A percentile compares a stretch with the other conserved stretches of the same genome.
Evolutionary conservation across 2,329 filamentous ascomycete species (phyloP).

Genomic region (Pezizomycotina sp.): DNA sequence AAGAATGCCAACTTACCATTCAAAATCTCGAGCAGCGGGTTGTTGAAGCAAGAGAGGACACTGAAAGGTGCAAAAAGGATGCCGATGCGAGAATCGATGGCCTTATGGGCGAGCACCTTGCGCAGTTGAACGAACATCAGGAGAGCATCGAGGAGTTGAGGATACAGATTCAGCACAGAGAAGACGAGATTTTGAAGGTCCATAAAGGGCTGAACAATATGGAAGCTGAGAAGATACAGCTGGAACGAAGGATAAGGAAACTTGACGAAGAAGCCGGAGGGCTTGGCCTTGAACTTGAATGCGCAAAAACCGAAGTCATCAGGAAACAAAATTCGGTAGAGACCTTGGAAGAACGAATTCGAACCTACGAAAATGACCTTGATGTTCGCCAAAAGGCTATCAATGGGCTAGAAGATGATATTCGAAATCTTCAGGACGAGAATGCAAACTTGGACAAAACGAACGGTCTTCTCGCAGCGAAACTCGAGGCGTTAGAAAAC

Average conservation of each 20-base stretch:
- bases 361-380: conserved; percentile 7
- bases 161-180: conserved; percentile 3
- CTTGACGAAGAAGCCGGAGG: conserved; percentile 5
- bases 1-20: conserved; percentile 28
- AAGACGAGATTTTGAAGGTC: conserved; percentile 4
- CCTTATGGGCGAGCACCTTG: conserved; percentile 25
- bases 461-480: too few species aligned
- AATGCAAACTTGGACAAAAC: conserved; percentile 23
- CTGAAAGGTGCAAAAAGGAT: conserved; percentile 26
- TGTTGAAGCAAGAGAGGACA: conserved; percentile 28
- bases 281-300: conserved; percentile 18
- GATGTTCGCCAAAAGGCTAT: conserved; percentile 24
- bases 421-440: conserved; percentile 20
- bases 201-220: too few species aligned
- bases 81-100: conserved; percentile 22
- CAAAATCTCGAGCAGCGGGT: conserved; percentile 29
- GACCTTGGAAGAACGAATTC: conserved; percentile 21
- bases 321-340: conserved; percentile 23
- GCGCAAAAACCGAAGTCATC: conserved; percentile 18
- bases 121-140: conserved; percentile 21
- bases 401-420: conserved; percentile 22
- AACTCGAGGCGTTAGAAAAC: too few species aligned
- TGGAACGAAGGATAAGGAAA: conserved; percentile 2
- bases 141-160: conserved; percentile 21
- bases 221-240: too few species aligned